Conservation (phyloP, 2,329 filamentous ascomycete genomes). For the Atkinsonella hypoxylon region DNA sequence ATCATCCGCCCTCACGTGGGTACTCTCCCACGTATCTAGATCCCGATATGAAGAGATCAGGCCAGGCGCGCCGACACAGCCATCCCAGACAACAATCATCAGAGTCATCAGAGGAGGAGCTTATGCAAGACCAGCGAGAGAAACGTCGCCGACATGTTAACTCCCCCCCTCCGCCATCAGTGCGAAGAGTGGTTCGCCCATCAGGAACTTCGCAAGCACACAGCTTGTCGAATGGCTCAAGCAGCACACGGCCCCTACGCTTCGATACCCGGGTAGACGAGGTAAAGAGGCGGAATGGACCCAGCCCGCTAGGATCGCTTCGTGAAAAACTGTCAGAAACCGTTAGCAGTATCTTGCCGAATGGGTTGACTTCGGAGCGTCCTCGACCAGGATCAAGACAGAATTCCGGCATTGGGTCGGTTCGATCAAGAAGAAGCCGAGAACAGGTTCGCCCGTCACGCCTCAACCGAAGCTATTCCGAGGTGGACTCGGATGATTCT, state of each 20-base stretch:
- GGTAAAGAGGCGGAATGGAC: constrained; percentile 21
- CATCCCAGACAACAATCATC: constrained; percentile 33
- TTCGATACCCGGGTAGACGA: constrained; percentile 25
- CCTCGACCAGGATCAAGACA: constrained; percentile 25
- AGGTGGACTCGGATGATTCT: constrained; percentile 24
- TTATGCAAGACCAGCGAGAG: constrained; percentile 10
- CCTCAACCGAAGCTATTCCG: constrained; percentile 29
- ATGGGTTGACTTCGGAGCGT: constrained; percentile 21
- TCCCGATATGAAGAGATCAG: constrained; percentile 19
- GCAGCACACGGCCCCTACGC: constrained; percentile 21
- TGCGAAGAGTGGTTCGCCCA: constrained; percentile 23
- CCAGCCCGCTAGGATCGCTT: constrained; percentile 26
- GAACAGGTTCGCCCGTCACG: constrained; percentile 29
- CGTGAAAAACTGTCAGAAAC: constrained; percentile 34
- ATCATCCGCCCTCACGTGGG: constrained; percentile 14
- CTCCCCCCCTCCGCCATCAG: constrained; percentile 18
- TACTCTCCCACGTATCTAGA: constrained; percentile 23
- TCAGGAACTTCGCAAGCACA: constrained; percentile 17
- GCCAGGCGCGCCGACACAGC: constrained; percentile 32
- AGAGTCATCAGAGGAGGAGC: constrained; percentile 30
- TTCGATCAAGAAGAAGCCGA: constrained; percentile 24
- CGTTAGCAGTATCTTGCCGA: constrained; percentile 30
- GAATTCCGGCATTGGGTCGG: constrained; percentile 18
- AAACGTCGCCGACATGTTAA: constrained; percentile 15
- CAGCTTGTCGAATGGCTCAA: constrained; percentile 12